Evolutionary conservation across 169 alveolate species (phyloP).

Genomic region (Cryptosporidium muris): DNA sequence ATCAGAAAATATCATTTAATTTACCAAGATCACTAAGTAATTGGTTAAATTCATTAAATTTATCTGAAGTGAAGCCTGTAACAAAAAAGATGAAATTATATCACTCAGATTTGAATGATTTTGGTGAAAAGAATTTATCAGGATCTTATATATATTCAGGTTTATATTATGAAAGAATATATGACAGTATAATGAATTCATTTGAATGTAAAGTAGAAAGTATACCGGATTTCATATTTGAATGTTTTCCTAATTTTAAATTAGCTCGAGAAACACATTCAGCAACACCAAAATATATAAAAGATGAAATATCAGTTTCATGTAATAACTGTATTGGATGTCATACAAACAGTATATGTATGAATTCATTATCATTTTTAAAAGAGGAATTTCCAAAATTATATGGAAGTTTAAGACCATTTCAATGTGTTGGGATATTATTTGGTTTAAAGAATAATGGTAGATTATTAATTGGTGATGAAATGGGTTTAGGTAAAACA

Average conservation of each 20-base stretch:
- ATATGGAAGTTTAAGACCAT: conserved; percentile 81
- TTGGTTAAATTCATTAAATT: neutral
- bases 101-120: conserved; percentile 48
- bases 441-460: conserved; percentile 92
- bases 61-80: conserved; percentile 3
- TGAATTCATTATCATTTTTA: conserved; percentile 16
- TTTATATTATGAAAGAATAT: conserved; percentile 39
- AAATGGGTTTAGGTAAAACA: conserved; percentile 99
- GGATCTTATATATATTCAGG: conserved; percentile 59
- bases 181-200: conserved; percentile 10
- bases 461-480: conserved; percentile 94
- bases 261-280: conserved; percentile 17
- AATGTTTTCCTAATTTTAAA: conserved; percentile 64
- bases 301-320: conserved; percentile 9
- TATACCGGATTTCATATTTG: conserved; percentile 64
- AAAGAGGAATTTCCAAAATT: conserved; percentile 63
- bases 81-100: conserved; percentile 35
- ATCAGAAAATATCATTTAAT: conserved; percentile 25
- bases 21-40: conserved; percentile 33
- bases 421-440: conserved; percentile 93
- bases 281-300: conserved; percentile 39
- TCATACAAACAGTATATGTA: conserved; percentile 22
- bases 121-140: conserved; percentile 16
- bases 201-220: conserved; percentile 36
- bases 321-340: conserved; percentile 56